A percentile compares a stretch with the other conserved stretches of the same genome.
Evolutionary conservation across 139 green algal genomes (phyloP).

Genomic region (Cymbomonas tetramitiformis): DNA sequence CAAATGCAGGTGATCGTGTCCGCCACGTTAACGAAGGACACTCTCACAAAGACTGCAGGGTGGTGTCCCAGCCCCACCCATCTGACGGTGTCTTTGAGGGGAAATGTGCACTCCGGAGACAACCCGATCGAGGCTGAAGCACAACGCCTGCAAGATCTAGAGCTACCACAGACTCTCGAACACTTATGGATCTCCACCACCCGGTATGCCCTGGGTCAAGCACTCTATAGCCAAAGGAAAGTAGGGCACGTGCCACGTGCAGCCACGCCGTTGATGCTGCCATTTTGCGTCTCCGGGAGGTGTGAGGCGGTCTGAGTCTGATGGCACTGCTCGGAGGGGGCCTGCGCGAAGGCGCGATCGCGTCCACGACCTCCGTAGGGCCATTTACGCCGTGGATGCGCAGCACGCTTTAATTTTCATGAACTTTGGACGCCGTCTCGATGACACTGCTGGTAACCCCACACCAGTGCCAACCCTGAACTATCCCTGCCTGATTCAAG

Average conservation of each 20-base stretch:
- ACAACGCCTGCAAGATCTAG: neutral
- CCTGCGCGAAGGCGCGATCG: slow-evolving; percentile 32
- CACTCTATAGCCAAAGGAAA: neutral
- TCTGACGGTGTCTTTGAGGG: slow-evolving; percentile 4
- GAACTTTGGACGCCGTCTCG: slow-evolving; percentile 78
- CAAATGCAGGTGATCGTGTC: slow-evolving; percentile 68
- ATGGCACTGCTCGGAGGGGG: too few species aligned
- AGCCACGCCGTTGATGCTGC: too few species aligned
- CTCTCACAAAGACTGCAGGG: slow-evolving; percentile 26
- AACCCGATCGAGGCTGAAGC: slow-evolving; percentile 6
- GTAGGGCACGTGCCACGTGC: too few species aligned
- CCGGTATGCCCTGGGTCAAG: neutral
- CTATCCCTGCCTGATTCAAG: neutral
- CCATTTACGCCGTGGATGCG: slow-evolving; percentile 61
- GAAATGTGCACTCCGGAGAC: slow-evolving; percentile 13
- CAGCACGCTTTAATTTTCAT: slow-evolving; percentile 78
- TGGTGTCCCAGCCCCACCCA: neutral
- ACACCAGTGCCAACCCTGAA: neutral
- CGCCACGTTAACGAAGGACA: slow-evolving; percentile 51
- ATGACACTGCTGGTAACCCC: slow-evolving; percentile 52
- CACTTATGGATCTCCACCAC: slow-evolving; percentile 26
- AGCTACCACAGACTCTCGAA: slow-evolving; percentile 30
- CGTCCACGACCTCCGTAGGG: slow-evolving; percentile 59
- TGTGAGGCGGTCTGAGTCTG: too few species aligned
- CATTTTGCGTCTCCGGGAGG: too few species aligned